A percentile compares a stretch with the other conserved stretches of the same genome.
Conservation (phyloP, 2,329 filamentous ascomycete species). For the Beauveria sp. region DNA sequence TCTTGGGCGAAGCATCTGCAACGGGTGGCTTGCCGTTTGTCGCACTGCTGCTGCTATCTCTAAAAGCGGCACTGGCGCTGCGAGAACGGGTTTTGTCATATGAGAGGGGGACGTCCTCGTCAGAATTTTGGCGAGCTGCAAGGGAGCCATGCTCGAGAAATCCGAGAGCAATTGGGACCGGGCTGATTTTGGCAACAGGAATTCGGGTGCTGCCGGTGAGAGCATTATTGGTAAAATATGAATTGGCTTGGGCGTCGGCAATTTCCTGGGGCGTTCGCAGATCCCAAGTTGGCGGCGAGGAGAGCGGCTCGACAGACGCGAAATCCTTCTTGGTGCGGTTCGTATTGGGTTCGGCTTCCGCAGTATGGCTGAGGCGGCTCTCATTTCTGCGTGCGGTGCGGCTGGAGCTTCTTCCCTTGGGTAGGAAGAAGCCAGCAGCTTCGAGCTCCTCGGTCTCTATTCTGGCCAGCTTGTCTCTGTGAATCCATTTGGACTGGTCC, state of each 20-base stretch:
- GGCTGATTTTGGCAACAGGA: conserved; percentile 74
- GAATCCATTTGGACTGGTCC: conserved; percentile 73
- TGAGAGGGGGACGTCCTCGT: conserved; percentile 51
- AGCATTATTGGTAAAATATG: conserved; percentile 45
- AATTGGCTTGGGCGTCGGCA: conserved; percentile 47
- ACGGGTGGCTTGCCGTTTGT: conserved; percentile 32
- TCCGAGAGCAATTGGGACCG: conserved; percentile 63
- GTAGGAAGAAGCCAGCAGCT: conserved; percentile 62
- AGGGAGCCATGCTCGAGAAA: conserved; percentile 68
- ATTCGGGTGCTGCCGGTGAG: conserved; percentile 69
- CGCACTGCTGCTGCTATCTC: conserved; percentile 16
- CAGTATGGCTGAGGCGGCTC: conserved; percentile 26
- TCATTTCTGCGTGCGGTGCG: conserved; percentile 31
- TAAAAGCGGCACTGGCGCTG: conserved; percentile 57
- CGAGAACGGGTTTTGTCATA: conserved; percentile 58
- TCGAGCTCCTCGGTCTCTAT: conserved; percentile 78
- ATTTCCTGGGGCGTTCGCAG: conserved; percentile 72
- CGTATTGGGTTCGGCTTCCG: conserved; percentile 24
- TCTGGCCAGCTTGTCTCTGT: conserved; percentile 72
- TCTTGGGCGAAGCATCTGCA: conserved; percentile 49
- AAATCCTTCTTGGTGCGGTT: conserved; percentile 39
- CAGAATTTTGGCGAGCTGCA: conserved; percentile 50
- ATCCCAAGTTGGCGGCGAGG: conserved; percentile 53
- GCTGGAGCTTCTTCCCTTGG: conserved; percentile 46
- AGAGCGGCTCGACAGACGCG: conserved; percentile 29